These are phyloP conservation scores for Durotheca rogersii DNA, from an alignment of 495 filamentous ascomycete genomes.

Conservation along the genomic window DNA sequence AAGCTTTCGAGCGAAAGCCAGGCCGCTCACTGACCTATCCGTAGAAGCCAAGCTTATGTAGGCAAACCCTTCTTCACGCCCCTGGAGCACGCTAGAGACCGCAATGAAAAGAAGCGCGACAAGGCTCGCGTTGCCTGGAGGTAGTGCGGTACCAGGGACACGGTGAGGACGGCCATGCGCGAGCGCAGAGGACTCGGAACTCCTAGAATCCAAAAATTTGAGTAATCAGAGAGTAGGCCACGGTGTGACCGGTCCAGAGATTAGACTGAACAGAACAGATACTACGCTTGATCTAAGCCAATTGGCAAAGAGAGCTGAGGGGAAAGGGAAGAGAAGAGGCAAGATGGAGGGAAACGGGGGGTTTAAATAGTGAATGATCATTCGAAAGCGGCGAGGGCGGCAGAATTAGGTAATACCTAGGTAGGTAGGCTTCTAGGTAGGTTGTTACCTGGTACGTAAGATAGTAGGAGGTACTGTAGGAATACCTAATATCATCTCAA, in stretches of 20 bases:
- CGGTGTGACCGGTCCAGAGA: conserved; percentile 53
- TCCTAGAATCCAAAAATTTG: conserved; percentile 49
- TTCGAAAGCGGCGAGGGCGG: conserved; percentile 3
- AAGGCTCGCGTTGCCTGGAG: conserved; percentile 65
- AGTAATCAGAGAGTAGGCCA: conserved; percentile 35
- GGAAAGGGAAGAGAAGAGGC: conserved; percentile 32
- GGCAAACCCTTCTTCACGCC: conserved; percentile 15
- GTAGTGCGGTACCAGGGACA: conserved; percentile 76
- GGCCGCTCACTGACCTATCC: too few species aligned
- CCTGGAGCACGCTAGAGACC: conserved; percentile 12
- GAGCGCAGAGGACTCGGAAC: conserved; percentile 63
- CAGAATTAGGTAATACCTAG: conserved; percentile 13
- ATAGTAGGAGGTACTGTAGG: too few species aligned
- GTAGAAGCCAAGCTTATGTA: neutral
- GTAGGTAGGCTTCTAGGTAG: conserved; percentile 5
- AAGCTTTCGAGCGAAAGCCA: too few species aligned
- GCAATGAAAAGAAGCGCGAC: conserved; percentile 56
- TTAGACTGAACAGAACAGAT: conserved; percentile 99
- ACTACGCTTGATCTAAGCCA: conserved; percentile 97
- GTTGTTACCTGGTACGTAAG: conserved; percentile 2
- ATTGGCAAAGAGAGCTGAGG: conserved; percentile 57
- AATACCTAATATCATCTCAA: too few species aligned
- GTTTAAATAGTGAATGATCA: conserved; percentile 3
- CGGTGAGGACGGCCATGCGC: conserved; percentile 61
- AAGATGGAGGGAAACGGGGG: neutral